phyloP scores from a whole-genome alignment of 176 grass and related monocot species.

The Rhynchospora pubera region DNA sequence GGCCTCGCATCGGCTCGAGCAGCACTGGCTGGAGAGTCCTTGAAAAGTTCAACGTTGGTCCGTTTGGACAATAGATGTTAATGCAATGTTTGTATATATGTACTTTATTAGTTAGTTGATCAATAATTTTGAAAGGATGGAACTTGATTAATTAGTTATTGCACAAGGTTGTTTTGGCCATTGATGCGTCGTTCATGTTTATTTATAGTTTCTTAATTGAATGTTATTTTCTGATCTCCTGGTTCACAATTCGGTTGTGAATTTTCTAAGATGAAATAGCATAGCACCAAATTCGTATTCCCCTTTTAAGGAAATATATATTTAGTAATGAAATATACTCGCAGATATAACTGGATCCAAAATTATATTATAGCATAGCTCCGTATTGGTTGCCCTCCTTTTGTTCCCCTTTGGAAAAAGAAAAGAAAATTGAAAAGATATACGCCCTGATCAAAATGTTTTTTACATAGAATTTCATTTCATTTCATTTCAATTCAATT shows the following conservation, averaged over 20 bases:
- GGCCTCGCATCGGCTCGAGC: not conserved
- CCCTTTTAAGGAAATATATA: not conserved
- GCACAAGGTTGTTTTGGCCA: not conserved
- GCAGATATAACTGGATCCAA: not conserved
- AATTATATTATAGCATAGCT: too few species aligned
- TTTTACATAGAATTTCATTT: too few species aligned
- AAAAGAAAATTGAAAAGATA: not conserved
- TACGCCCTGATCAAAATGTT: too few species aligned
- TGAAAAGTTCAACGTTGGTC: not conserved
- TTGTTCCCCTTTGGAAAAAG: not conserved
- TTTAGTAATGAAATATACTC: not conserved
- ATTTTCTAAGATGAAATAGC: too few species aligned
- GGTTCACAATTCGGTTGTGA: not conserved
- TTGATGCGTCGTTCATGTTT: not conserved
- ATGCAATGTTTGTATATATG: slow-evolving; percentile 13
- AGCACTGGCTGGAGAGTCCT: not conserved
- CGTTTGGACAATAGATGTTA: slow-evolving; percentile 14
- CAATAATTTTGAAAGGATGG: not conserved
- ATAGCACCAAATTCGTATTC: not conserved
- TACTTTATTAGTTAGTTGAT: not conserved
- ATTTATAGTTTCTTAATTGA: not conserved
- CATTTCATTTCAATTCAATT: too few species aligned
- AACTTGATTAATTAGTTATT: not conserved
- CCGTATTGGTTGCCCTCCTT: too few species aligned
- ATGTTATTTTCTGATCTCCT: not conserved